A percentile compares a stretch with the other conserved stretches of the same genome.
Evolutionary conservation across 2,329 filamentous ascomycete species (phyloP).

Genomic region (Stemphylium vesicarium): DNA sequence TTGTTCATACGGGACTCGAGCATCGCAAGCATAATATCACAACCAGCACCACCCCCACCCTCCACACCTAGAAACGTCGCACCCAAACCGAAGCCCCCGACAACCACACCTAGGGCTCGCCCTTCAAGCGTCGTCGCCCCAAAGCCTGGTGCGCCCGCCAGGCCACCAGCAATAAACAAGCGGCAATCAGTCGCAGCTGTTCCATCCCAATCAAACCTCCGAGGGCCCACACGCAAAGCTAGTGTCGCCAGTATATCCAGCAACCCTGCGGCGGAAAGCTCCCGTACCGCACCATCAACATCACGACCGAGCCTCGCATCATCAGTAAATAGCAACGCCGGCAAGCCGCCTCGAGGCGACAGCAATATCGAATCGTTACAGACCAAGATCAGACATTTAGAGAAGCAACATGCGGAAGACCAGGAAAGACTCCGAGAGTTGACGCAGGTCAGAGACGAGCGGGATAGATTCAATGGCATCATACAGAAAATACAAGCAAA

Average conservation of each 20-base stretch:
- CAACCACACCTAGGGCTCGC: slow-evolving; percentile 25
- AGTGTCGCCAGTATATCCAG: slow-evolving; percentile 25
- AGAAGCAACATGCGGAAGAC: slow-evolving; percentile 85
- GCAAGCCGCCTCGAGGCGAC: slow-evolving; percentile 27
- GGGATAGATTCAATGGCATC: slow-evolving; percentile 79
- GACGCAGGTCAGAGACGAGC: slow-evolving; percentile 76
- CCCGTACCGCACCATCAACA: slow-evolving; percentile 10
- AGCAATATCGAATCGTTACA: slow-evolving; percentile 78
- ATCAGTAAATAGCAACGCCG: slow-evolving; percentile 19
- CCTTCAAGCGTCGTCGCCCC: slow-evolving; percentile 33
- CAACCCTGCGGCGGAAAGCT: slow-evolving; percentile 13
- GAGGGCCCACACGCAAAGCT: slow-evolving; percentile 25
- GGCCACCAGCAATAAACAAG: slow-evolving; percentile 23
- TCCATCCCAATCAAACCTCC: slow-evolving; percentile 13
- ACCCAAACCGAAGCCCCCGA: slow-evolving; percentile 21
- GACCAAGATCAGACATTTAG: slow-evolving; percentile 82
- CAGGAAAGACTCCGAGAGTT: slow-evolving; percentile 81
- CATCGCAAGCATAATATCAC: slow-evolving; percentile 60
- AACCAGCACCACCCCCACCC: slow-evolving; percentile 50
- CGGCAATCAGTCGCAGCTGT: slow-evolving; percentile 30
- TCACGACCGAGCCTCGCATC: slow-evolving; percentile 25
- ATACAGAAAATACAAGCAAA: slow-evolving; percentile 92
- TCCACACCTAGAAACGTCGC: slow-evolving; percentile 8
- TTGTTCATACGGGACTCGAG: slow-evolving; percentile 85
- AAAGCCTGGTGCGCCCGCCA: slow-evolving; percentile 13